Evolutionary conservation across 257 asterid genomes (phyloP).

Genomic region (Leptodermis oblonga): DNA sequence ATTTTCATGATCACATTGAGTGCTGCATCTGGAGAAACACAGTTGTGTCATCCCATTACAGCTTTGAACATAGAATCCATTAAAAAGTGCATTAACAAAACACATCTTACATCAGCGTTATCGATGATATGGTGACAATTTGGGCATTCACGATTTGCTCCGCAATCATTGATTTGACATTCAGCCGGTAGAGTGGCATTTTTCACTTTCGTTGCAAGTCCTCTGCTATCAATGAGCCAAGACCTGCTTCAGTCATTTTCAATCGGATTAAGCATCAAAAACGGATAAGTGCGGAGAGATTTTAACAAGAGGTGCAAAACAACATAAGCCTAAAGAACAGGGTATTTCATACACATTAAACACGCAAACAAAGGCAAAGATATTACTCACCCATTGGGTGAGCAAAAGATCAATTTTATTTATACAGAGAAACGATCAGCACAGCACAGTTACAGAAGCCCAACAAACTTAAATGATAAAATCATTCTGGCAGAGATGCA

Average conservation of each 20-base stretch:
- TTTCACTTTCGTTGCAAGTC: conserved; percentile 69
- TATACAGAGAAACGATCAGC: background rate
- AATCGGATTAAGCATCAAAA: background rate
- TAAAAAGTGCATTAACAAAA: background rate
- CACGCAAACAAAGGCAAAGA: background rate
- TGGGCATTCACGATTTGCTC: conserved; percentile 64
- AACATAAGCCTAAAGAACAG: background rate
- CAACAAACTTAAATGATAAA: background rate
- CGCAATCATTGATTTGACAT: conserved; percentile 58
- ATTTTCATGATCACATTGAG: background rate
- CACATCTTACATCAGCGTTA: conserved; percentile 61
- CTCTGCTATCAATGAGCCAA: conserved; percentile 71
- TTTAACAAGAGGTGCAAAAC: background rate
- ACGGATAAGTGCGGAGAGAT: too few species aligned
- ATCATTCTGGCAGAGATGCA: background rate
- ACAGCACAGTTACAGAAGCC: background rate
- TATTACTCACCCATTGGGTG: background rate
- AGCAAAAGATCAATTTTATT: background rate
- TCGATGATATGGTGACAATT: conserved; percentile 53
- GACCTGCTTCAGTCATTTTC: conserved; percentile 37
- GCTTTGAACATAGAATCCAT: background rate
- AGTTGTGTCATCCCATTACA: background rate
- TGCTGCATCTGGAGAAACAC: conserved; percentile 5
- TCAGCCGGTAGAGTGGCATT: conserved; percentile 52
- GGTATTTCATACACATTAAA: background rate